These are phyloP conservation scores for Emericellopsis atlantica DNA, from an alignment of 2,329 filamentous ascomycete species.

Conservation along the genomic window DNA sequence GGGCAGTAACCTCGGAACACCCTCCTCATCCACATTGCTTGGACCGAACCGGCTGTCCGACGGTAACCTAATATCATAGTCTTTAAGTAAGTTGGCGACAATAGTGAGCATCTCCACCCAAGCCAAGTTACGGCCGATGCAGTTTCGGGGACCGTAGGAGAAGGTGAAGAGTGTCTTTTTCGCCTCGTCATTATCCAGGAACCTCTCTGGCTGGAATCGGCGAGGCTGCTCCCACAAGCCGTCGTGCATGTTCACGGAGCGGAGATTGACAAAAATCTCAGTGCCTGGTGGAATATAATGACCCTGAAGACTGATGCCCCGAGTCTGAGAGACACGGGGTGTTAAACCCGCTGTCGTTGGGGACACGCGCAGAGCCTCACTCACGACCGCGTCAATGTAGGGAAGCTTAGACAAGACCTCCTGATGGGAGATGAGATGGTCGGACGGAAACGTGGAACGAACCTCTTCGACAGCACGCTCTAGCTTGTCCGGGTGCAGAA, in stretches of 20 bases:
- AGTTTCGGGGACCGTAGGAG: conserved; percentile 3
- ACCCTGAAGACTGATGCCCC: conserved; percentile 2
- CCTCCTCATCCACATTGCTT: not conserved
- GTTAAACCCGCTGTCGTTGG: conserved; percentile 2
- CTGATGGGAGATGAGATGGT: not conserved
- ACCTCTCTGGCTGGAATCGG: conserved; percentile 1
- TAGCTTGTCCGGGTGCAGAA: conserved; percentile 1
- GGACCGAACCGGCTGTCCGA: not conserved
- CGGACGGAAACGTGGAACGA: not conserved
- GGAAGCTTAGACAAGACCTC: conserved; percentile 1
- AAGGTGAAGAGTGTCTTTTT: conserved; percentile 1
- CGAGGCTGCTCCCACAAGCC: conserved; percentile 2
- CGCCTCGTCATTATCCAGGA: not conserved
- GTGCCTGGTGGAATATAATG: conserved; percentile 3
- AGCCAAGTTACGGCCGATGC: conserved; percentile 2
- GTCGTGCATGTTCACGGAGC: not conserved
- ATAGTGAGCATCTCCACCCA: conserved; percentile 1
- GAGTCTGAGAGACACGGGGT: conserved; percentile 1
- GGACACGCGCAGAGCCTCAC: conserved; percentile 2
- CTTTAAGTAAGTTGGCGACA: conserved; percentile 1
- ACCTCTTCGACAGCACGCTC: not conserved
- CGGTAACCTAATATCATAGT: conserved; percentile 1
- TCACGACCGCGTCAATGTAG: conserved; percentile 2
- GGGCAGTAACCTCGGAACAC: not conserved
- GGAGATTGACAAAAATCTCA: conserved; percentile 3